Conservation (phyloP, 2,329 filamentous ascomycete species). For the Aspergillus carbonarius region DNA sequence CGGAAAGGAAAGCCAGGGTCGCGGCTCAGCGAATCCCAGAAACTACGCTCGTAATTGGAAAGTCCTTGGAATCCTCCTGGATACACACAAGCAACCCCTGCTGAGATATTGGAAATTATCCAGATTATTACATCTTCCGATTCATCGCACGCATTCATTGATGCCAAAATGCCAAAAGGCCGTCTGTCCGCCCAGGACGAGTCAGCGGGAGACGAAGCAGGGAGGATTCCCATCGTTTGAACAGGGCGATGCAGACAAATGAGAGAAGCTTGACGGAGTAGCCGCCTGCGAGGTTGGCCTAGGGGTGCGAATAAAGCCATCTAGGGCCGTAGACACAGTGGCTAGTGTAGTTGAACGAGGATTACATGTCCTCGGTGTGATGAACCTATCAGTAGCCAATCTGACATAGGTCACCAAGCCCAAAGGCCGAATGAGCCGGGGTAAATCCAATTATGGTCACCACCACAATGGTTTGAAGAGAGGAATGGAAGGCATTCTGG, state of each 20-base stretch:
- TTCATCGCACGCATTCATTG: conserved; percentile 7
- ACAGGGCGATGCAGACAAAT: conserved; percentile 1
- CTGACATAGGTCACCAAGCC: no score
- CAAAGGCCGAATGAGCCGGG: background rate
- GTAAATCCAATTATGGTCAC: background rate
- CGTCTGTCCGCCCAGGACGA: background rate
- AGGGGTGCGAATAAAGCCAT: background rate
- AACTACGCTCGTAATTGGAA: background rate
- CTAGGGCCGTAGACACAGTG: conserved; percentile 1
- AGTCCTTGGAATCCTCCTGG: no score
- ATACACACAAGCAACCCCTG: background rate
- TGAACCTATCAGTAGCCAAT: no score
- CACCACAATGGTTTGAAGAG: background rate
- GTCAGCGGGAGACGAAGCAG: no score
- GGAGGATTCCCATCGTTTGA: conserved; percentile 6
- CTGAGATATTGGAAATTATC: background rate
- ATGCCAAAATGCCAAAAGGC: conserved; percentile 3
- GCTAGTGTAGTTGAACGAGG: background rate
- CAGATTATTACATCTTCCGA: conserved; percentile 5
- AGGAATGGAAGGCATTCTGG: background rate
- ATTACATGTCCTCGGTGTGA: no score
- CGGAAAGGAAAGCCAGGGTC: conserved; percentile 6
- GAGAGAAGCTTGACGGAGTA: conserved; percentile 6
- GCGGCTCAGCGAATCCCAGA: background rate
- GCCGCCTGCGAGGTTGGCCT: conserved; percentile 2